Evolutionary conservation across 768 basidiomycete genomes (phyloP), one percentile per base, ranked within the genome.

Genomic region (Podaxis carcinomalis): DNA sequence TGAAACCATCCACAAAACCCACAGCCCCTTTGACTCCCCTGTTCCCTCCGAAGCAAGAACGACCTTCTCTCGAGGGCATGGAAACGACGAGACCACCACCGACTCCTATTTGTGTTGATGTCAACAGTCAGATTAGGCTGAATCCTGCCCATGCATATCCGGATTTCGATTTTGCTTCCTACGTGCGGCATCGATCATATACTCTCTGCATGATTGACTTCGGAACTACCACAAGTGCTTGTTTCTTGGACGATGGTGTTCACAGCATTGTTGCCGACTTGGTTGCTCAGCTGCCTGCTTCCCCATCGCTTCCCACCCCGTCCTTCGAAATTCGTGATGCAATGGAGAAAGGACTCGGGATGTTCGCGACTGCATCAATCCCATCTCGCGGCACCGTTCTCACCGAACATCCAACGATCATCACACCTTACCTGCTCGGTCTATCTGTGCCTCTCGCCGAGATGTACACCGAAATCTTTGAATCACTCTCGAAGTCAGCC

Each of bases 381-480:
- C 62, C 69, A 13, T 62, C 68, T 4, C 75, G 77, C 1, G 65
- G 68, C 25, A 57, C 76, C 21, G 73, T 80, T 51, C 57, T 74
- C n/a, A 64, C 66, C 27, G 78, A 80, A 56, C 77, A 77, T 47
- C 80, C 80, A 23, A 69, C 69, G 6, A 64, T 80, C 50, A 72
- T 80, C 47, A 70, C 73, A 25, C 78, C 79, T 2, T 47, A 54
- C 39, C 52, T 61, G 11, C 53, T 49, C 21, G 59, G 59, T 13
- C 21, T 61, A 9, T 46, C 69, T 61, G 63, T 70, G 42, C 64
- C 70, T 58, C 63, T 69, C 40, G 67, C 75, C 13, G 67, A 71
- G 6, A 66, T 68, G 13, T 59, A 73, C 7, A 54, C 64, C 5
- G 60, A 66, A 19, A 50, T 61, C 23, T 79, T 75, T 50, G 70